These are phyloP conservation scores for Simplicillium aogashimaense DNA, from an alignment of 2,329 filamentous ascomycete species.

Conservation along the genomic window DNA sequence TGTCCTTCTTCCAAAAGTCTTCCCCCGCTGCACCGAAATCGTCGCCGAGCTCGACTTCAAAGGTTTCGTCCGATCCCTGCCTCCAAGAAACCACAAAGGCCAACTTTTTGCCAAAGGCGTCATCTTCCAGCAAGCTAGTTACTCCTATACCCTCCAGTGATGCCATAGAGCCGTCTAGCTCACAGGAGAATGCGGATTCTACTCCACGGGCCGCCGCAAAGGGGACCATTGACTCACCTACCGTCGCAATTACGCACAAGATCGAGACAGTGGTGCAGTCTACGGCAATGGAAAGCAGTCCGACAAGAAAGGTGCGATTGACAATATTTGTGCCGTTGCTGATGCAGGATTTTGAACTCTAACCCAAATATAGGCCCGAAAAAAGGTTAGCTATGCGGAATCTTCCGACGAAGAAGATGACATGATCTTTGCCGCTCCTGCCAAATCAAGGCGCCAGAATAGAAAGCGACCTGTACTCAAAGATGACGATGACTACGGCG, in stretches of 20 bases:
- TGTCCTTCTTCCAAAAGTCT: slow-evolving; percentile 34
- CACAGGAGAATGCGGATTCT: slow-evolving; percentile 51
- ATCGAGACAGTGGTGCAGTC: slow-evolving; percentile 29
- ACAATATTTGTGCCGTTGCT: neutral
- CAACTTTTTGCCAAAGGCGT: slow-evolving; percentile 26
- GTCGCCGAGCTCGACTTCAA: slow-evolving; percentile 21
- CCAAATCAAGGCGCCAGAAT: slow-evolving; percentile 25
- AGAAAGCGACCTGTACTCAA: slow-evolving; percentile 50
- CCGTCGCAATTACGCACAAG: slow-evolving; percentile 29
- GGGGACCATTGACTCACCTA: slow-evolving; percentile 34
- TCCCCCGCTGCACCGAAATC: slow-evolving; percentile 21
- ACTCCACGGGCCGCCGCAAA: slow-evolving; percentile 37
- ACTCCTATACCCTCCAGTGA: slow-evolving; percentile 80
- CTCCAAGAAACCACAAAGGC: slow-evolving; percentile 31
- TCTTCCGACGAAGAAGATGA: slow-evolving; percentile 74
- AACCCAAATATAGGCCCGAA: slow-evolving; percentile 31
- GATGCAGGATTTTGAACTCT: neutral
- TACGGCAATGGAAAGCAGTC: slow-evolving; percentile 52
- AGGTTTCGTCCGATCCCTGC: slow-evolving; percentile 4
- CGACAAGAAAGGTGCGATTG: slow-evolving; percentile 61
- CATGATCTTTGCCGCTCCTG: slow-evolving; percentile 37
- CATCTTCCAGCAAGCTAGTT: slow-evolving; percentile 23
- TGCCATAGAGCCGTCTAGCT: slow-evolving; percentile 54
- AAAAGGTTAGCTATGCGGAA: slow-evolving; percentile 70
- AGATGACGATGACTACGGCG: slow-evolving; percentile 63